These are phyloP conservation scores for Diplodia intermedia DNA, from an alignment of 2,329 filamentous ascomycete genomes.

Conservation along the genomic window DNA sequence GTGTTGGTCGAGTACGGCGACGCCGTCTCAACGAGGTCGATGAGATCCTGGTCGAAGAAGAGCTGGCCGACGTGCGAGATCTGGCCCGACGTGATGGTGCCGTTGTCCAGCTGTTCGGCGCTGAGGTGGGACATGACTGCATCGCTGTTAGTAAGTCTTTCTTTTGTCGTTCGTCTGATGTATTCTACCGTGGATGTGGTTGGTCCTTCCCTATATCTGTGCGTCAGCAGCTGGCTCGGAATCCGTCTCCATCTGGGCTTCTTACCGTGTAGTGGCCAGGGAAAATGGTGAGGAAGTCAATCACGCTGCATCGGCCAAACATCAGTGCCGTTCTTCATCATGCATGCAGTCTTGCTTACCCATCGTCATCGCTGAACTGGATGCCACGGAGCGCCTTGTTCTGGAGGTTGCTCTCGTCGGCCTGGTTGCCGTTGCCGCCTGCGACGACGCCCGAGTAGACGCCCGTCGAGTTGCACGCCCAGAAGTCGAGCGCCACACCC, in stretches of 20 bases:
- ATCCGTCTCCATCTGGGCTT: not conserved
- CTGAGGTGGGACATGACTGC: slow-evolving; percentile 35
- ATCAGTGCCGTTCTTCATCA: not conserved
- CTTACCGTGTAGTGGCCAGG: slow-evolving; percentile 43
- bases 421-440: slow-evolving; percentile 51
- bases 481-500: slow-evolving; percentile 60
- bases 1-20: slow-evolving; percentile 54
- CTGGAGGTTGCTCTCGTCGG: slow-evolving; percentile 44
- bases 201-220: slow-evolving; percentile 41
- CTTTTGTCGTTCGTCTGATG: not conserved
- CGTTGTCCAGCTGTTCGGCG: slow-evolving; percentile 48
- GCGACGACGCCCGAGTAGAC: slow-evolving; percentile 55
- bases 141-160: slow-evolving; percentile 28
- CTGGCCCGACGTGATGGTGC: slow-evolving; percentile 57
- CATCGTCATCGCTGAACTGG: slow-evolving; percentile 55
- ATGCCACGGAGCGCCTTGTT: slow-evolving; percentile 57
- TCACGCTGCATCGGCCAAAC: not conserved
- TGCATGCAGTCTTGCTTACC: slow-evolving; percentile 34
- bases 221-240: not conserved
- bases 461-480: slow-evolving; percentile 51
- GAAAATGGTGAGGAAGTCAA: slow-evolving; percentile 48
- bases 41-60: slow-evolving; percentile 68
- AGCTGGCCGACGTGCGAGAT: slow-evolving; percentile 65
- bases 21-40: slow-evolving; percentile 57
- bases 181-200: slow-evolving; percentile 44